phyloP scores from a whole-genome alignment of 495 filamentous ascomycete species.

The Chaetomium cochliodes region DNA sequence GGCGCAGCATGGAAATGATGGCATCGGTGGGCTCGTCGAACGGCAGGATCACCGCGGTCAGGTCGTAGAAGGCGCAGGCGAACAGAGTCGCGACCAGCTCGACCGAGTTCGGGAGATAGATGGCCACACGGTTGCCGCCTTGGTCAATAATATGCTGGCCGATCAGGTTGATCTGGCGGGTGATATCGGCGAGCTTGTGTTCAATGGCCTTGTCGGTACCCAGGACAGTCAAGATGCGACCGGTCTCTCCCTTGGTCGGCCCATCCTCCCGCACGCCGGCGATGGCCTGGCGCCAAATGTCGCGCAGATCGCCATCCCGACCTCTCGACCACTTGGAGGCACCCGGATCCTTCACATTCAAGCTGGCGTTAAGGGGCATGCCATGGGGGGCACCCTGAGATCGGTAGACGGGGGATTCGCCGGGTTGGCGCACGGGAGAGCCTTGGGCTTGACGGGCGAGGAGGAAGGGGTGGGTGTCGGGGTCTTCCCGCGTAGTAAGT shows the following conservation, averaged over 20 bases:
- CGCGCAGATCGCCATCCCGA: slow-evolving; percentile 83
- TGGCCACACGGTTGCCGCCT: slow-evolving; percentile 73
- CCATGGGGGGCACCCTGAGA: slow-evolving; percentile 79
- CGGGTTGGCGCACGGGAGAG: slow-evolving; percentile 74
- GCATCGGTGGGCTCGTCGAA: slow-evolving; percentile 67
- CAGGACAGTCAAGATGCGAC: slow-evolving; percentile 76
- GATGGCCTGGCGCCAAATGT: slow-evolving; percentile 82
- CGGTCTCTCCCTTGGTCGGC: slow-evolving; percentile 57
- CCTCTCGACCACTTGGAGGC: slow-evolving; percentile 79
- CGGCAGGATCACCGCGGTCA: slow-evolving; percentile 79
- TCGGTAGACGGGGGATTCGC: slow-evolving; percentile 80
- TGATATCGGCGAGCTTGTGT: slow-evolving; percentile 66
- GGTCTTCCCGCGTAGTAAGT: slow-evolving; percentile 55
- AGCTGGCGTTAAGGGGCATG: slow-evolving; percentile 74
- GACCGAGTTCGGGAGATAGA: slow-evolving; percentile 91
- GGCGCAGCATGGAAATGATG: slow-evolving; percentile 66
- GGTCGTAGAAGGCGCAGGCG: slow-evolving; percentile 72
- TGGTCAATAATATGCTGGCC: slow-evolving; percentile 68
- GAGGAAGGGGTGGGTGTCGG: slow-evolving; percentile 88
- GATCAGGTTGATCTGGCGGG: slow-evolving; percentile 82
- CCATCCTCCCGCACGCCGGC: slow-evolving; percentile 62
- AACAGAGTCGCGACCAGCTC: slow-evolving; percentile 70
- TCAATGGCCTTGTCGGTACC: slow-evolving; percentile 72
- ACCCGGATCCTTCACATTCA: slow-evolving; percentile 81
- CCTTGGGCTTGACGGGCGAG: slow-evolving; percentile 79